Conservation (phyloP, 768 basidiomycete species). For the Gymnopilus dilepis region DNA sequence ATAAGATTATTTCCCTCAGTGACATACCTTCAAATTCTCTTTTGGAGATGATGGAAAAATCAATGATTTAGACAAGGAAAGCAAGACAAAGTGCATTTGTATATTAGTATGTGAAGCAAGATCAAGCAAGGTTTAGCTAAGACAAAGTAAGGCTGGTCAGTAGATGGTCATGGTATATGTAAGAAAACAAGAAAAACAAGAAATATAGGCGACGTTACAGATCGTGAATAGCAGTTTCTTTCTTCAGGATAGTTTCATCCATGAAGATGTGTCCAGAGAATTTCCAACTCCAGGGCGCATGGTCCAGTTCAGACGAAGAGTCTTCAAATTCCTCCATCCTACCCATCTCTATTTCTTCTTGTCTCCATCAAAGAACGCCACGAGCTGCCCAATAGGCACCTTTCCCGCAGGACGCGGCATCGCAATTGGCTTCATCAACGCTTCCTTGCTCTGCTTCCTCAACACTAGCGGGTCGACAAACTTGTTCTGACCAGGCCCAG, state of each 20-base stretch:
- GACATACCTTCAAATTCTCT: slow-evolving; percentile 58
- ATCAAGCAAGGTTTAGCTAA: slow-evolving; percentile 8
- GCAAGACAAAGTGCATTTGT: neutral
- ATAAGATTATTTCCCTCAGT: slow-evolving; percentile 23
- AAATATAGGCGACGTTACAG: slow-evolving; percentile 3
- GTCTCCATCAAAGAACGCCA: slow-evolving; percentile 81
- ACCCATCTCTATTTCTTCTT: slow-evolving; percentile 34
- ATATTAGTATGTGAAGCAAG: neutral
- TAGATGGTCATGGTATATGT: slow-evolving; percentile 14
- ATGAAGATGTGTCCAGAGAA: neutral
- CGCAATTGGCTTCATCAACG: slow-evolving; percentile 36
- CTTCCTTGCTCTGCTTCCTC: slow-evolving; percentile 59
- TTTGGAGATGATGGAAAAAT: neutral
- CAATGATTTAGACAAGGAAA: neutral
- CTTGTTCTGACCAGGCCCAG: slow-evolving; percentile 45
- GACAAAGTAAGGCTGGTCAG: slow-evolving; percentile 7
- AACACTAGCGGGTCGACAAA: slow-evolving; percentile 82
- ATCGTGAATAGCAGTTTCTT: slow-evolving; percentile 1
- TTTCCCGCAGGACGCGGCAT: slow-evolving; percentile 58
- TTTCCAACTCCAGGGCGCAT: neutral
- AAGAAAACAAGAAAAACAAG: neutral
- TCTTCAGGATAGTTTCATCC: neutral
- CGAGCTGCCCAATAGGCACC: slow-evolving; percentile 76
- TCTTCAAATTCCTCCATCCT: neutral
- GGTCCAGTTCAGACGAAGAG: neutral